Percentiles rank a stretch among this genome's conserved stretches.
Evolutionary conservation across 1,284 basidiomycete species (phyloP).

Genomic region (Moesziomyces parantarcticus): DNA sequence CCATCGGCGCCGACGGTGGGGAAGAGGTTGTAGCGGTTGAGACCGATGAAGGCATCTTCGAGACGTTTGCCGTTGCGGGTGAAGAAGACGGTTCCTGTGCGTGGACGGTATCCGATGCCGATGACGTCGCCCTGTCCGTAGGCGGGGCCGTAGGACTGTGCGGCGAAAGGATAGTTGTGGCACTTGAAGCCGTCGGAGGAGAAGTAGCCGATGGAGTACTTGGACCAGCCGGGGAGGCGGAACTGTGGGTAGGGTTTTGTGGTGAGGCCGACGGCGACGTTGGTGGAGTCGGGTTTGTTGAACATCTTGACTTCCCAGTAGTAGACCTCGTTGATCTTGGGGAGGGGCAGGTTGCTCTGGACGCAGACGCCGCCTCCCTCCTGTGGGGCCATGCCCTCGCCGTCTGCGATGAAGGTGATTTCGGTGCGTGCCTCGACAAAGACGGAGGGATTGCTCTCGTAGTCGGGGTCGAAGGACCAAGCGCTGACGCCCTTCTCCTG

Average conservation of each 20-base stretch:
- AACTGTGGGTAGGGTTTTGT: conserved; percentile 67
- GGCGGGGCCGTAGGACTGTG: conserved; percentile 82
- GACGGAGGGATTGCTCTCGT: conserved; percentile 65
- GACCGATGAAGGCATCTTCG: conserved; percentile 65
- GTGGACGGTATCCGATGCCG: conserved; percentile 65
- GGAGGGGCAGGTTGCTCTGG: conserved; percentile 66
- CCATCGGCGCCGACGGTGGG: conserved; percentile 66
- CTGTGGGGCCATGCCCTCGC: conserved; percentile 65
- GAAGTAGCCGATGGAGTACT: conserved; percentile 94
- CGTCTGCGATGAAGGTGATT: conserved; percentile 66
- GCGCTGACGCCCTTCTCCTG: conserved; percentile 68
- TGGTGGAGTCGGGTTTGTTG: conserved; percentile 63
- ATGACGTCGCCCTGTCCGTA: conserved; percentile 80
- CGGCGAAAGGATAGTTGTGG: conserved; percentile 95
- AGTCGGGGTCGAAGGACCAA: conserved; percentile 67
- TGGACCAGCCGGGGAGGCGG: conserved; percentile 75
- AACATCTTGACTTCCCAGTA: conserved; percentile 69
- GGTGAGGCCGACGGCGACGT: conserved; percentile 62
- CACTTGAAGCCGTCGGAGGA: conserved; percentile 93
- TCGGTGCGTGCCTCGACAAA: conserved; percentile 66
- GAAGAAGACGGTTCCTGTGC: conserved; percentile 66
- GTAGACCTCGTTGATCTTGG: conserved; percentile 68
- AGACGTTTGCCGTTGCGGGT: conserved; percentile 66
- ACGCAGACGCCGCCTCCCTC: conserved; percentile 66
- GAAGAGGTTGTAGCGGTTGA: conserved; percentile 65